Percentiles rank a stretch among this genome's conserved stretches.
Evolutionary conservation across 2,329 filamentous ascomycete genomes (phyloP).

Genomic region (Thermothelomyces thermophilus): DNA sequence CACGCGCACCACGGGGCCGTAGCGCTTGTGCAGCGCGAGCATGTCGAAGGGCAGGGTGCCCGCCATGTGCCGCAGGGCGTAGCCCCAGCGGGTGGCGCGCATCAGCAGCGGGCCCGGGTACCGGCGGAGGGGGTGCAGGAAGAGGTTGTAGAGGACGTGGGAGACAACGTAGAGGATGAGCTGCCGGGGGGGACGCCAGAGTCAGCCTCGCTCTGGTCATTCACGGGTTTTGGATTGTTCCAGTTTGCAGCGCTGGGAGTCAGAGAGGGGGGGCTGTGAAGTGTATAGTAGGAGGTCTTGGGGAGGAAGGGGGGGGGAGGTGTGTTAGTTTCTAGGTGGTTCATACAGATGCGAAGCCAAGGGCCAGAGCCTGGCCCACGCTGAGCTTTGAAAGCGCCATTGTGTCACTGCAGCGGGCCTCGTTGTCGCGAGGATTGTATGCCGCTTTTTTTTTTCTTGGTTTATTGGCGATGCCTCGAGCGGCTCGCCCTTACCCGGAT

Average conservation of each 20-base stretch:
- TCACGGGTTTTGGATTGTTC: too few species aligned
- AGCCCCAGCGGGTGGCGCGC: conserved; percentile 21
- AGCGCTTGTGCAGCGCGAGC: conserved; percentile 32
- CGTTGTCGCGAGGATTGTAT: too few species aligned
- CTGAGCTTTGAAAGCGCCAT: conserved; percentile 10
- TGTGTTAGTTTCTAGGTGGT: too few species aligned
- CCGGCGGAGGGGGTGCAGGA: conserved; percentile 30
- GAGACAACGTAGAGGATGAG: conserved; percentile 11
- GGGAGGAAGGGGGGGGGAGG: too few species aligned
- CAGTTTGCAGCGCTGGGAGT: too few species aligned
- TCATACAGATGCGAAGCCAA: not conserved
- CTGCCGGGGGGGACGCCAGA: not conserved
- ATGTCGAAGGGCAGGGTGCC: conserved; percentile 28
- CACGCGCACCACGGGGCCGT: conserved; percentile 41
- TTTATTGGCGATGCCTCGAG: too few species aligned
- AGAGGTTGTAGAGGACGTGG: conserved; percentile 28
- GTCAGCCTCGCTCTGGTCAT: too few species aligned
- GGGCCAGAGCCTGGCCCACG: not conserved
- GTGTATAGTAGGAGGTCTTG: too few species aligned
- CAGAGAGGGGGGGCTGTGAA: too few species aligned
- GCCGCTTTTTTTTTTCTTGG: too few species aligned
- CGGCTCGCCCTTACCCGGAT: too few species aligned
- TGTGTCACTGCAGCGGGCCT: too few species aligned
- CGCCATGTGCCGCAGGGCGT: conserved; percentile 10
- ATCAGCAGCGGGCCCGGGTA: conserved; percentile 29